Evolutionary conservation across 1,284 basidiomycete species (phyloP).

Genomic region (Rhodotorula sp.): DNA sequence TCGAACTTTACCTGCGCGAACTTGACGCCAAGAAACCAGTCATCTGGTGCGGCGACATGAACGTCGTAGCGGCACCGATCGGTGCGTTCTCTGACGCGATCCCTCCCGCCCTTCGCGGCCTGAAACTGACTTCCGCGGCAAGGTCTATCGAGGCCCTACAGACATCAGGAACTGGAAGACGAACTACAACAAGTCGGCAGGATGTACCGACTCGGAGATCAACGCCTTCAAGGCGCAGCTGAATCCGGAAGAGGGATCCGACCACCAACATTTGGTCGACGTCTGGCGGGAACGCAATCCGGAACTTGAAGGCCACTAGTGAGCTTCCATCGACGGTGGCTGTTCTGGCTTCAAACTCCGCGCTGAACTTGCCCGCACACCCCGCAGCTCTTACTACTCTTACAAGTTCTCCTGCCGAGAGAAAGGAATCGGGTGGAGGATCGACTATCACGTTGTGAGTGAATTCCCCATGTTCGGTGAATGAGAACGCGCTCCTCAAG

Average conservation of each 20-base stretch:
- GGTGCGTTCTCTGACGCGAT: conserved; percentile 60
- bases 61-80: conserved; percentile 63
- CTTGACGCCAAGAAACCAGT: conserved; percentile 75
- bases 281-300: conserved; percentile 77
- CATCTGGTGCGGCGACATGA: conserved; percentile 85
- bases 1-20: conserved; percentile 66
- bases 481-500: not conserved
- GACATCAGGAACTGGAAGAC: conserved; percentile 50
- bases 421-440: conserved; percentile 81
- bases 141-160: conserved; percentile 36
- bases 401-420: conserved; percentile 71
- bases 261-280: conserved; percentile 62
- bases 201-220: conserved; percentile 72
- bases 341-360: no score
- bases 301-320: conserved; percentile 59
- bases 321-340: conserved; percentile 49
- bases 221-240: conserved; percentile 48
- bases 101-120: conserved; percentile 50
- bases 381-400: conserved; percentile 63
- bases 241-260: conserved; percentile 41
- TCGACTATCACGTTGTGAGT: conserved; percentile 72
- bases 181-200: conserved; percentile 54
- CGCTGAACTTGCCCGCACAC: not conserved
- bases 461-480: not conserved
- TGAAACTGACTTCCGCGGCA: not conserved